A percentile compares a stretch with the other conserved stretches of the same genome.
phyloP scores from a whole-genome alignment of 108 stramenopile species.

The Nannochloropsis granulata region DNA sequence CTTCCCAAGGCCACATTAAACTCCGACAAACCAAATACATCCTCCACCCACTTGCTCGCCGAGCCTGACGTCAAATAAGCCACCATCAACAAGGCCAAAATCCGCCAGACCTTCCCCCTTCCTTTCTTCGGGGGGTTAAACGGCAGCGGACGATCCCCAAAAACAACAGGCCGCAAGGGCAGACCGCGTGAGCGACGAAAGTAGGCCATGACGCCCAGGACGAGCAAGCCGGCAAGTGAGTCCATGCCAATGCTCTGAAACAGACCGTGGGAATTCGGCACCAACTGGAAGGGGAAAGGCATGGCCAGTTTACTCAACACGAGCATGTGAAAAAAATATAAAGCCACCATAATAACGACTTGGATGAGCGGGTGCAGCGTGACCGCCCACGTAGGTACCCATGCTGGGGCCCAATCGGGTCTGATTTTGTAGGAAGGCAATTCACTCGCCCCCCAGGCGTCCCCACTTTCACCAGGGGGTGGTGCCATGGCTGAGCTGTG shows the following conservation, averaged over 20 bases:
- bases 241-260: constrained; percentile 64
- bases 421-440: background rate
- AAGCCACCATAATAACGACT: background rate
- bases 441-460: background rate
- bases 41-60: constrained; percentile 54
- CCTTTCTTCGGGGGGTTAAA: background rate
- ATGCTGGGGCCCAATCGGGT: background rate
- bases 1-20: constrained; percentile 58
- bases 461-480: background rate
- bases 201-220: background rate
- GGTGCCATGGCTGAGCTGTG: background rate
- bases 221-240: constrained; percentile 51
- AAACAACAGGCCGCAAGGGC: background rate
- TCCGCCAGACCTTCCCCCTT: background rate
- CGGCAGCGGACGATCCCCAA: background rate
- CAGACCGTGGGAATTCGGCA: constrained; percentile 64
- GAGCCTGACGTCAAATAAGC: constrained; percentile 62
- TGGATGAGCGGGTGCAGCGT: constrained; percentile 1
- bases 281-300: constrained; percentile 63
- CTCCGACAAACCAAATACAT: constrained; percentile 40
- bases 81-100: constrained; percentile 36
- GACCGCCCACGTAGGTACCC: constrained; percentile 5
- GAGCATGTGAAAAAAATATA: constrained; percentile 22
- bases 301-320: constrained; percentile 53
- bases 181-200: background rate